Evolutionary conservation across 371 early-diverging fungal genomes (phyloP).

Genomic region (Capillidium rhysosporum): DNA sequence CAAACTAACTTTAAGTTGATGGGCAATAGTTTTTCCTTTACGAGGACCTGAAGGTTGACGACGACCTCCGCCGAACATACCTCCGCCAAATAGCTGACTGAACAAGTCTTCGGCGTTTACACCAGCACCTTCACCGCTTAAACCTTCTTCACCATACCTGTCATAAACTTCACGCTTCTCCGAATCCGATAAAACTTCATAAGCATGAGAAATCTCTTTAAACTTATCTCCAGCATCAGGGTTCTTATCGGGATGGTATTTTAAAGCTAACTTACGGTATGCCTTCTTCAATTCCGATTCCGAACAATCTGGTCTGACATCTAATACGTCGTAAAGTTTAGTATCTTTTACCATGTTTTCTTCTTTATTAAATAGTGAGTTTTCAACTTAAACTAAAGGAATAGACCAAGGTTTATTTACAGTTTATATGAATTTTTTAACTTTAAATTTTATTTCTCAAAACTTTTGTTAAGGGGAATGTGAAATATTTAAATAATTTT

Average conservation of each 20-base stretch:
- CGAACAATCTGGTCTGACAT: conserved; percentile 54
- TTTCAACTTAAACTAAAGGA: no score
- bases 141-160: conserved; percentile 72
- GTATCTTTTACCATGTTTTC: conserved; percentile 54
- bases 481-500: no score
- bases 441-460: no score
- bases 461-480: no score
- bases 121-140: conserved; percentile 26
- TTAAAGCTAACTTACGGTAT: conserved; percentile 77
- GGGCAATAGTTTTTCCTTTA: conserved; percentile 52
- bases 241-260: conserved; percentile 91
- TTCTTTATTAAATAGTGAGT: no score
- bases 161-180: conserved; percentile 71
- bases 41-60: conserved; percentile 47
- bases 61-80: conserved; percentile 26
- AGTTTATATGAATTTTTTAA: no score
- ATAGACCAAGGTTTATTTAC: no score
- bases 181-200: conserved; percentile 79
- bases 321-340: conserved; percentile 84
- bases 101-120: conserved; percentile 67
- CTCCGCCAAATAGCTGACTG: conserved; percentile 64
- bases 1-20: conserved; percentile 53
- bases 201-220: conserved; percentile 85
- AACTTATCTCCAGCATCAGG: conserved; percentile 62
- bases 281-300: conserved; percentile 79